Evolutionary conservation across 176 grass and related monocot genomes (phyloP).

Genomic region (Poa annua): DNA sequence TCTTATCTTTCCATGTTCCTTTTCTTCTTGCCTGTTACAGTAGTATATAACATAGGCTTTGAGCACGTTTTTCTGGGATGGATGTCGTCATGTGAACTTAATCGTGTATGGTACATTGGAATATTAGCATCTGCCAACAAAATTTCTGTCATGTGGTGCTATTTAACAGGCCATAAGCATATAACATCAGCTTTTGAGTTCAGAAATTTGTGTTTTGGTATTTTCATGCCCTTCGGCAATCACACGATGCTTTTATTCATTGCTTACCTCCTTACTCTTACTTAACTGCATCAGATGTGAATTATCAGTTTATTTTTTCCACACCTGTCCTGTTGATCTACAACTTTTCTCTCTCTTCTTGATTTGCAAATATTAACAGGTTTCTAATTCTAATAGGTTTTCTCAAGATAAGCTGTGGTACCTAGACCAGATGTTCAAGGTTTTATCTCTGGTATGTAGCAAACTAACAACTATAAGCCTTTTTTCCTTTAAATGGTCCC

Average conservation of each 20-base stretch:
- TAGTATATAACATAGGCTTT: constrained; percentile 12
- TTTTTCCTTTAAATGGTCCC: constrained; percentile 15
- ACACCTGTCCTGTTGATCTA: constrained; percentile 23
- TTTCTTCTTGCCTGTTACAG: constrained; percentile 21
- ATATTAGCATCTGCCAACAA: constrained; percentile 25
- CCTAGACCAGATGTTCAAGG: constrained; percentile 97
- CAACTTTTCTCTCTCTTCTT: constrained; percentile 1
- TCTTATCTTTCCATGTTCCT: constrained; percentile 6
- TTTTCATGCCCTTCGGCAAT: constrained; percentile 9
- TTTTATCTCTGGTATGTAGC: constrained; percentile 86
- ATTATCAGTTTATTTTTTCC: constrained; percentile 1
- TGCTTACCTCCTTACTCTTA: background rate
- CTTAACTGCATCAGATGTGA: constrained; percentile 12
- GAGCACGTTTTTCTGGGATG: constrained; percentile 1
- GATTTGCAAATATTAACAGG: constrained; percentile 36
- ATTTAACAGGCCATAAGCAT: background rate
- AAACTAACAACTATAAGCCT: constrained; percentile 1
- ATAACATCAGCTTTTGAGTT: background rate
- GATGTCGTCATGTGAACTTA: constrained; percentile 15
- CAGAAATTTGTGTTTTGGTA: background rate
- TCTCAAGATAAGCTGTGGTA: constrained; percentile 97
- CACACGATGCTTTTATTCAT: background rate
- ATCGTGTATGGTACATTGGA: background rate
- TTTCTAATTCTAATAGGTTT: constrained; percentile 70
- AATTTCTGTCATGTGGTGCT: constrained; percentile 7